These are phyloP conservation scores for Vitis hybrid DNA, from an alignment of 177 flowering plant species.

Conservation along the genomic window DNA sequence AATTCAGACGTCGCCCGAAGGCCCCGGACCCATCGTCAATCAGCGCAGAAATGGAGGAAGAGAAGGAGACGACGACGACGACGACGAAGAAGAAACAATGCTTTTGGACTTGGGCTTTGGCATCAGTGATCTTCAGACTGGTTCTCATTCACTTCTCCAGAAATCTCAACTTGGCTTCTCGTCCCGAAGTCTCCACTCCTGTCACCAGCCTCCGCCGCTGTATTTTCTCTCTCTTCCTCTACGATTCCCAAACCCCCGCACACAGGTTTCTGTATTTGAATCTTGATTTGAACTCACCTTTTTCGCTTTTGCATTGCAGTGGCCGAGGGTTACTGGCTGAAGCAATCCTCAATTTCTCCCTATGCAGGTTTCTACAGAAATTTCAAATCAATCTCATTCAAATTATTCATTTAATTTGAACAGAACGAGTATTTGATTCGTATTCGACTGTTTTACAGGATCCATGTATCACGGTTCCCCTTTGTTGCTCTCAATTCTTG, in stretches of 20 bases:
- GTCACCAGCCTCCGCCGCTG: slow-evolving; percentile 96
- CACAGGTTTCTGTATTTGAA: neutral
- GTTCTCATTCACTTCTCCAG: slow-evolving; percentile 52
- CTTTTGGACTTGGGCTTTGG: slow-evolving; percentile 67
- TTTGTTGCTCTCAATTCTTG: slow-evolving; percentile 67
- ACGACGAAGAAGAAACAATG: slow-evolving; percentile 26
- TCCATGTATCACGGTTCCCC: slow-evolving; percentile 99
- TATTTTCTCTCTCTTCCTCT: slow-evolving; percentile 33
- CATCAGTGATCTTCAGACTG: slow-evolving; percentile 59
- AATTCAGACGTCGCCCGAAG: no score
- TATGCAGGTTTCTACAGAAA: slow-evolving; percentile 64
- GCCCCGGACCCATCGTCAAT: neutral
- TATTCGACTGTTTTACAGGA: slow-evolving; percentile 43
- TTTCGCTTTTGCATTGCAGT: slow-evolving; percentile 44
- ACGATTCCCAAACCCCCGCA: neutral
- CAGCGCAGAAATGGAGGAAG: slow-evolving; percentile 5
- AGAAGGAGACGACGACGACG: slow-evolving; percentile 3
- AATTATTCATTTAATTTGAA: neutral
- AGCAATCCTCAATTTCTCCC: slow-evolving; percentile 86
- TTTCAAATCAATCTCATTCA: no score
- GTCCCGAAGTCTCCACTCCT: slow-evolving; percentile 95
- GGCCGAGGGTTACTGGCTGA: slow-evolving; percentile 98
- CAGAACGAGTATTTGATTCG: neutral
- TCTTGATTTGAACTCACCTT: neutral
- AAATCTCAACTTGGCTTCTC: slow-evolving; percentile 67